Evolutionary conservation across 805 yeast species (phyloP).

Genomic region (Candida bentonensis): DNA sequence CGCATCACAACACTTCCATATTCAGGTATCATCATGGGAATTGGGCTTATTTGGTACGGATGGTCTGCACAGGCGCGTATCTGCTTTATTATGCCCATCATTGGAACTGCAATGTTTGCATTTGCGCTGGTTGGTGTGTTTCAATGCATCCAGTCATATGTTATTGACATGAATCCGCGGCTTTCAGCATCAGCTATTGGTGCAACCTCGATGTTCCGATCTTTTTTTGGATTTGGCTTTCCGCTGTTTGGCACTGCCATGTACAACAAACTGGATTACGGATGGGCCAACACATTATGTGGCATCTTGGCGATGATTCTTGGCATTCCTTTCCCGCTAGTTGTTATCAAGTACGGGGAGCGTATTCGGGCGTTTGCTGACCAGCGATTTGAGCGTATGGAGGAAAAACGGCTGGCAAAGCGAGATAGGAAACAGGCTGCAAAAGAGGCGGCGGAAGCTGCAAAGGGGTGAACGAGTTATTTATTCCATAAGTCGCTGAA

Average conservation of each 20-base stretch:
- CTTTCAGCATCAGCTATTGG: constrained; percentile 59
- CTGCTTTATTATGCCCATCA: constrained; percentile 49
- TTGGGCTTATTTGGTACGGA: constrained; percentile 56
- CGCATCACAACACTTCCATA: constrained; percentile 38
- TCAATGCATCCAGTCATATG: constrained; percentile 51
- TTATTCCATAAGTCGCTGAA: too few species aligned
- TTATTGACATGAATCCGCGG: constrained; percentile 57
- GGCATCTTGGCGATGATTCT: constrained; percentile 41
- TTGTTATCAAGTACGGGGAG: constrained; percentile 44
- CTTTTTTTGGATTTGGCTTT: constrained; percentile 53
- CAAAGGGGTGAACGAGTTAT: not conserved
- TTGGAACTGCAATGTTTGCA: constrained; percentile 49
- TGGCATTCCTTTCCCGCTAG: constrained; percentile 53
- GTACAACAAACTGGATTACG: constrained; percentile 45
- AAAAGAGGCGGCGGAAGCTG: not conserved
- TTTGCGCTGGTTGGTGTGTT: constrained; percentile 49
- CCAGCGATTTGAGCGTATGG: constrained; percentile 9
- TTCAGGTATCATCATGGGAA: constrained; percentile 39
- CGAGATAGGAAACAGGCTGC: not conserved
- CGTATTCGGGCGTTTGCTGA: constrained; percentile 46
- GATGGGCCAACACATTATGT: constrained; percentile 58
- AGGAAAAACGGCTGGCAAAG: not conserved
- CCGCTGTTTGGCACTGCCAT: constrained; percentile 50
- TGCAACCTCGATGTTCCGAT: constrained; percentile 54
- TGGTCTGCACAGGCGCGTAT: constrained; percentile 48